Base-by-base conservation (phyloP, 306 rosid species). In the Luffa aegyptiaca region DNA sequence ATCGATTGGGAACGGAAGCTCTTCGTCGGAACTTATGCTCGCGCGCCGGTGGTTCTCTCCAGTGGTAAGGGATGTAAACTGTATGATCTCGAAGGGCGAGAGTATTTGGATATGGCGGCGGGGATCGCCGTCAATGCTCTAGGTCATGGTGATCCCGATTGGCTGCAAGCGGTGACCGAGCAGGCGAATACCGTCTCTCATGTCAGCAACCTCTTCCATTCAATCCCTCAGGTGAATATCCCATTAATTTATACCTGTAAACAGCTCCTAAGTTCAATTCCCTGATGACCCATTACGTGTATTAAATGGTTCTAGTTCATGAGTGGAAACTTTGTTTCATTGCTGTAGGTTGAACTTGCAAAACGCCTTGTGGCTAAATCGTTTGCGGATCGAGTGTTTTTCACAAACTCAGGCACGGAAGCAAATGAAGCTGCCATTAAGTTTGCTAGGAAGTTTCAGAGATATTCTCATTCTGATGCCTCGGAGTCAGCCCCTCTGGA, bases 371-470 rank as follows among this genome's bases (percentile, higher is more conserved):
- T 91, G 61, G 83, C 84, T 49, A 53, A 63, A 84, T 87, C 97
- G 10, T 95, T 95, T 86, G 97, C 98, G 20, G 97, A 95, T 84
- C 93, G 97, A 49, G 97, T 91, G 35, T 95, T 95, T 73, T 95
- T 91, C 68, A 39, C 89, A 0, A 95, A 95, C 72, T 95, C 98
- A 31, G 98, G 98, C 87, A 95, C 98, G 7, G 97, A 95, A 84
- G 96, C 98, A 18, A 92, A 90, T 51, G 98, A 95, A 80, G 98
- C 97, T 18, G 98, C 98, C 48, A 91, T 95, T 45, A 95, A 93
- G 77, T 95, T 95, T 89, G 83, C 97, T 0, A 90, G 98, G 56
- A 93, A 95, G 86, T 89, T 89, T 88, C 97, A 92, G 78, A 89
- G 89, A 82, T 84, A 89, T 79, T 65, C 83, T 17, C 18, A 81